Base-by-base conservation (phyloP, 306 rosid genomes). In the Inga leiocalycina region DNA sequence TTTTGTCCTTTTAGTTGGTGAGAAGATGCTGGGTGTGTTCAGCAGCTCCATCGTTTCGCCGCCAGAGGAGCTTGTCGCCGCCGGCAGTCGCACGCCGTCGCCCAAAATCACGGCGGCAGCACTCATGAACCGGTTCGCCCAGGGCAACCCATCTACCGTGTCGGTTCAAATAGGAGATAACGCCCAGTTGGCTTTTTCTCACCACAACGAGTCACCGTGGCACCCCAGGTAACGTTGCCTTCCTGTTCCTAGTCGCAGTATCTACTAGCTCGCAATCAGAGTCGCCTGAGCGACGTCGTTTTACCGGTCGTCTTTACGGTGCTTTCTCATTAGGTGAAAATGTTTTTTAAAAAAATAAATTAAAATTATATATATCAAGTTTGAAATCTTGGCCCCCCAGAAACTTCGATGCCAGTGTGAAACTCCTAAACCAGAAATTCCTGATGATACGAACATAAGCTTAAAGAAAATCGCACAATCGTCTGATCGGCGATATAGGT, bases 31-130 rank as follows among this genome's bases (percentile, higher is more conserved):
- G 87, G 99, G 97, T 9, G 89, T 97, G 4, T 97, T 97, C 87
- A 92, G 98, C 84, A 84, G 95, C 86, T 86, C 94, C 9, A 85
- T 97, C 17, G 85, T 97, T 52, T 89, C 97, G 1, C 97, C 98
- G 13, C 98, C 98, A n/a, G 99, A 94, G 6, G 98, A 97, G 88
- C 80, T 97, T 17, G 97, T 97, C 6, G 98, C 97, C 20, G 99
- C 98, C 79, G 98, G 98, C 0, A 81, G 98, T 84, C 79, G 99
- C 13, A 97, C 99, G 3, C 99, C 99, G 56, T 97, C 99, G 1
- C 98, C 99, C 3, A 97, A 97, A 87, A 91, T 43, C 43, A 83
- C 87, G 3, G 81, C 97, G 37, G 66, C 85, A 2, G 81, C 88
- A 41, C 93, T 97, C 13, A 19, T 94, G 80, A 89, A 88, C 48